Evolutionary conservation across 345 rosid species (phyloP), one percentile per base, ranked within the genome.

Genomic region (Crucihimalaya himalaica): DNA sequence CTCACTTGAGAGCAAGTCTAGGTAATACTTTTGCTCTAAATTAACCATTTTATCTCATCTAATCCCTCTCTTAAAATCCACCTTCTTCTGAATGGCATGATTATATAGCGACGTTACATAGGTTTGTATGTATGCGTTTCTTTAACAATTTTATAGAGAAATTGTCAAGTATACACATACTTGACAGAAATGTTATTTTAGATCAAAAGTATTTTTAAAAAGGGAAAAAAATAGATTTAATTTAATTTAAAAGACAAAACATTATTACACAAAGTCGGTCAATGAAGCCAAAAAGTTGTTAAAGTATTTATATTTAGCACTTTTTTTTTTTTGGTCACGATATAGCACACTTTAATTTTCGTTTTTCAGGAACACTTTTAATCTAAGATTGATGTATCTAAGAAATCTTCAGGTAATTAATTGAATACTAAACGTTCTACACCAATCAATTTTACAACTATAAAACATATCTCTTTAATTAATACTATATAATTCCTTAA

Each of bases 191-290:
- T 43, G n/a, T n/a, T n/a, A n/a, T n/a, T n/a, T n/a, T n/a, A n/a
- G n/a, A n/a, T n/a, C n/a, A n/a, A n/a, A n/a, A n/a, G n/a, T n/a
- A n/a, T n/a, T n/a, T n/a, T n/a, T n/a, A n/a, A n/a, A n/a, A n/a
- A n/a, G n/a, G n/a, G n/a, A n/a, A n/a, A n/a, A n/a, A n/a, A n/a
- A n/a, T n/a, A n/a, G n/a, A 23, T 47, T 34, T n/a, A 7, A 15
- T 20, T 20, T 32, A 11, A 21, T 12, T 29, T 13, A 37, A 51
- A 53, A 54, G 47, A 53, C 34, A 42, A 19, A 52, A 52, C 53
- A 29, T 29, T 15, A 52, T 23, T 57, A 48, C 39, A 32, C 46
- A 54, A 63, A 72, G 48, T 12, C 64, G 28, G 77, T 73, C 77
- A 64, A 55, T 46, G 71, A 55, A 32, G 29, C 48, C 12, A 45